These are phyloP conservation scores for Melocanna baccifera DNA, from an alignment of 176 grass and related monocot genomes.

Conservation along the genomic window DNA sequence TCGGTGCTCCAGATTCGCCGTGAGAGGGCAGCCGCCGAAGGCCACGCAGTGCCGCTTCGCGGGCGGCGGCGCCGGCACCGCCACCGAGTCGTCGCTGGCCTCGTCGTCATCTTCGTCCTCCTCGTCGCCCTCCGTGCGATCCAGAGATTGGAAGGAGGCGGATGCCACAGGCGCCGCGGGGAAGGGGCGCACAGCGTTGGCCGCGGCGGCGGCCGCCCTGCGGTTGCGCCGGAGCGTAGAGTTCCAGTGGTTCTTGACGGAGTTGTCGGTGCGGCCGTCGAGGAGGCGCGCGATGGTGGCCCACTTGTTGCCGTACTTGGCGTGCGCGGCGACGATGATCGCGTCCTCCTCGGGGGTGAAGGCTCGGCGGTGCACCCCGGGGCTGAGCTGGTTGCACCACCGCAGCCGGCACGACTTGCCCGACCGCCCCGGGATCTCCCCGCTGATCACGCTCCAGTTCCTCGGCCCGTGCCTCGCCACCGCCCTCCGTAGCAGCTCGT, in stretches of 20 bases:
- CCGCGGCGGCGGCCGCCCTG: not conserved
- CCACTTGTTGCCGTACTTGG: constrained; percentile 75
- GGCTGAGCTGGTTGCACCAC: constrained; percentile 95
- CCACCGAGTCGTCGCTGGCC: constrained; percentile 29
- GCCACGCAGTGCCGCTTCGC: constrained; percentile 24
- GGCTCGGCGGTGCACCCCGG: constrained; percentile 71
- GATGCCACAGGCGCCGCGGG: not conserved
- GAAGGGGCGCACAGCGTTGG: not conserved
- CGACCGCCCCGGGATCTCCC: constrained; percentile 60
- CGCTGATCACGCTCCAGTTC: constrained; percentile 77
- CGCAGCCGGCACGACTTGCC: constrained; percentile 91
- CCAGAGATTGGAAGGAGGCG: not conserved
- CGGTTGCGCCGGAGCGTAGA: constrained; percentile 66
- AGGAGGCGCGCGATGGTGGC: constrained; percentile 83
- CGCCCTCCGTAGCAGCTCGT: constrained; percentile 47
- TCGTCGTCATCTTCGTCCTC: not conserved
- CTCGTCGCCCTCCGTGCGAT: constrained; percentile 16
- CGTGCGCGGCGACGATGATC: constrained; percentile 59
- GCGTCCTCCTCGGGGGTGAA: constrained; percentile 76
- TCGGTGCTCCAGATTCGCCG: not conserved
- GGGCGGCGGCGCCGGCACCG: not conserved
- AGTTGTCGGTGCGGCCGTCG: constrained; percentile 83
- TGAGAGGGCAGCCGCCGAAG: not conserved
- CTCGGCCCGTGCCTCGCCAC: constrained; percentile 64
- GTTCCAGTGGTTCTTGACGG: constrained; percentile 99